Base-by-base conservation (phyloP, 495 filamentous ascomycete species). In the Lentithecium fluviatile region DNA sequence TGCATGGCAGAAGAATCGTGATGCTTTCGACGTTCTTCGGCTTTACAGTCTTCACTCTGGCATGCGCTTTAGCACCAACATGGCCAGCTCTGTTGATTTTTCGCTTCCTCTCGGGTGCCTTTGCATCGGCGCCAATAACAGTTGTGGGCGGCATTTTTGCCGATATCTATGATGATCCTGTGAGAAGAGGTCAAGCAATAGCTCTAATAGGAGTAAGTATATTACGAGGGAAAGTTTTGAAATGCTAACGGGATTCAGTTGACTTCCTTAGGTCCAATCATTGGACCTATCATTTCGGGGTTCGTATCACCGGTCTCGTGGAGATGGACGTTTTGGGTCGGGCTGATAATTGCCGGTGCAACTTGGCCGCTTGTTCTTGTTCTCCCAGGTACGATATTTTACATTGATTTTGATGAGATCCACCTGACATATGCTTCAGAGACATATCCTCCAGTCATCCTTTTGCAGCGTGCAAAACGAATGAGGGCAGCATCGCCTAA, bases 101-200 rank as follows among this genome's bases (percentile, higher is more conserved):
- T 32, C 47, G 47, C 47, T 51, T 51, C 47, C 19, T 51, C 20
- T 32, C 25, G 47, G 47, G 47, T 32, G 19, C 20, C 47, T 23
- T 32, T 32, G 47, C 47, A 23, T 23, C 47, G 20, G 47, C 47
- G 20, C 47, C 47, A 32, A 23, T 24, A 51, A 51, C 47, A 23
- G 47, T 51, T 32, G 19, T 32, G 20, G 47, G 47, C 17, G 47
- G 47, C 47, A 23, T 51, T 32, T 51, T 51, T 32, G 19, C 47
- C 47, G 47, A 51, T 51, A 51, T 51, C 47, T 51, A 51, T 51
- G 20, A 23, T 32, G 47, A 51, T 23, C 47, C 25, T 32, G 47
- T 23, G 19, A 23, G 20, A 24, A 23, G 47, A 23, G 47, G 47
- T 23, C 25, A 24, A 51, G 47, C 47, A 23, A 32, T 51, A 23